Percentiles rank a stretch among this genome's conserved stretches.
Evolutionary conservation across 1,139 yeast species (phyloP).

Genomic region (Kodamaea plutei): DNA sequence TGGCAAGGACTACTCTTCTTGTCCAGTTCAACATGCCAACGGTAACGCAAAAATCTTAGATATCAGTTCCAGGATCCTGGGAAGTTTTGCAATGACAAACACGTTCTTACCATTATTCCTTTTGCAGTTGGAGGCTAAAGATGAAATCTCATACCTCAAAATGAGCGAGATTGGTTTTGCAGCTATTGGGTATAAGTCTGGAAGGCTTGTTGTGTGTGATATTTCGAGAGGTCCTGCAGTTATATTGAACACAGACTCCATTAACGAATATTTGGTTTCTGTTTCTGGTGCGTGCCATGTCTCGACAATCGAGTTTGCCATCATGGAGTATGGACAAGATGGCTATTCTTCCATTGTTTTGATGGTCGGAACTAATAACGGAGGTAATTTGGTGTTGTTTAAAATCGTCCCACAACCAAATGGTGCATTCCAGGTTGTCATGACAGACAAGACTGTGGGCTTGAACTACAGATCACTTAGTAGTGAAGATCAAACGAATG

Average conservation of each 20-base stretch:
- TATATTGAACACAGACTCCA: constrained; percentile 50
- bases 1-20: constrained; percentile 24
- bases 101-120: constrained; percentile 63
- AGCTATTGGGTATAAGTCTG: constrained; percentile 75
- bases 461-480: constrained; percentile 31
- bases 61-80: constrained; percentile 29
- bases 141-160: constrained; percentile 54
- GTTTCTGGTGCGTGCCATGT: constrained; percentile 35
- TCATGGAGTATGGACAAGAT: constrained; percentile 63
- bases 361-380: constrained; percentile 75
- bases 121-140: constrained; percentile 35
- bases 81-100: constrained; percentile 28
- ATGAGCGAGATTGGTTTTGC: constrained; percentile 82
- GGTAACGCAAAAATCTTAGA: constrained; percentile 34
- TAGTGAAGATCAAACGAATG: constrained; percentile 42
- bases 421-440: constrained; percentile 66
- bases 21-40: constrained; percentile 32
- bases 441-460: constrained; percentile 45
- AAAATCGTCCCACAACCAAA: constrained; percentile 62
- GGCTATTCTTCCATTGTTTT: constrained; percentile 68
- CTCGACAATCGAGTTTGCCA: constrained; percentile 69
- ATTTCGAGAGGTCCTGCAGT: constrained; percentile 77
- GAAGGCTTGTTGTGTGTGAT: constrained; percentile 73
- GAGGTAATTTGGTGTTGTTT: constrained; percentile 63
- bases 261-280: constrained; percentile 38